Evolutionary conservation across 495 filamentous ascomycete species (phyloP), one percentile per base, ranked within the genome.

Genomic region (Penicillium nucicola): DNA sequence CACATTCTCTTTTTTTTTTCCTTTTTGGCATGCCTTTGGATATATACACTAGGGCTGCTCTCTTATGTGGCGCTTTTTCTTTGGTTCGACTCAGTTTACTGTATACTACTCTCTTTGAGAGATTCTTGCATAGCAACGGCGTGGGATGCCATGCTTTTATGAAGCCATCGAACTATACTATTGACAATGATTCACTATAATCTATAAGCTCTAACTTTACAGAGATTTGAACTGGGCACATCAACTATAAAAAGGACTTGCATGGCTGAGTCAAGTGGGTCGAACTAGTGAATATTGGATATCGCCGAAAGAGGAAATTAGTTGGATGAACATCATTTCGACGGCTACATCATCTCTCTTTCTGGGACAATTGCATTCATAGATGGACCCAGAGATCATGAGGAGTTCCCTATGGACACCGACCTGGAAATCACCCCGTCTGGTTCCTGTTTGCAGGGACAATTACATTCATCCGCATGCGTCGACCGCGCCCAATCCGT

Each of bases 101-200:
- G 52, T 64, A 61, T 43, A 56, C 48, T 61, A 61, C 55, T 47
- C 36, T 52, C 42, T 36, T 44, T 52, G 36, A 48, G 47, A 57
- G 47, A 41, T 58, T 50, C 38, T 60, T 61, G 62, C 62, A 67
- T 67, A 62, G 64, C 63, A 63, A 34, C 51, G 60, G 62, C 57
- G 62, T 64, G 51, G 47, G 48, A 47, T 56, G 34, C 34, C 31
- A 35, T 51, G 2, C 32, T 35, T 31, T 28, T 18, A 48, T 48
- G 39, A 28, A 32, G 9, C 31, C 40, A 28, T 22, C 19, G 35
- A 48, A 31, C 22, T 10, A 40, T 8, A 44, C 12, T 6, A 48
- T 48, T 40, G 12, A 33, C 38, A 3, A 41, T 41, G 15, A 28
- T 28, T 28, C 25, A 28, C 7, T 28, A 28, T 28, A 28, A 28